Percentiles rank a stretch among this genome's conserved stretches.
These are phyloP conservation scores for Vaccinium darrowii DNA, from an alignment of 148 eudicot species.

Conservation along the genomic window DNA sequence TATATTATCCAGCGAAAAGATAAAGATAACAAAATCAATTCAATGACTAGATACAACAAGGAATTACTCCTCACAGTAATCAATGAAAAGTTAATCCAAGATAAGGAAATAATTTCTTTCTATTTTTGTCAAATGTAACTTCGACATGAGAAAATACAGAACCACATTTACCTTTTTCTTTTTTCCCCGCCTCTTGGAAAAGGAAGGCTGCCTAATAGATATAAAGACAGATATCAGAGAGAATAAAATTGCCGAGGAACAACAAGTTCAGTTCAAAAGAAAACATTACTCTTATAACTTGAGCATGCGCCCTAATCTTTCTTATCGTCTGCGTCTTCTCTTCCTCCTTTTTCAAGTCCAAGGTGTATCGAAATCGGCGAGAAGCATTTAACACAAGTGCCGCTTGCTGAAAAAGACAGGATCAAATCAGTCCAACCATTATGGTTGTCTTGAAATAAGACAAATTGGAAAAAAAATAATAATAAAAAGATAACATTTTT, in stretches of 20 bases:
- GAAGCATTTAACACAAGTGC: constrained; percentile 97
- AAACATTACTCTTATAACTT: constrained; percentile 70
- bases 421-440: constrained; percentile 19
- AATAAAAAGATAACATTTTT: background rate
- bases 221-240: constrained; percentile 19
- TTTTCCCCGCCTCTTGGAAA: constrained; percentile 68
- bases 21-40: background rate
- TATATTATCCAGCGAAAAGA: background rate
- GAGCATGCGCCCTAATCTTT: constrained; percentile 88
- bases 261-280: background rate
- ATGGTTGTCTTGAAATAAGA: background rate
- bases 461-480: background rate
- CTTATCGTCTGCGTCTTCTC: constrained; percentile 66
- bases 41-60: background rate
- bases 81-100: background rate
- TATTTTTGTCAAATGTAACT: background rate
- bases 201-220: constrained; percentile 70
- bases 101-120: background rate
- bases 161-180: constrained; percentile 40
- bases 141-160: background rate
- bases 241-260: background rate
- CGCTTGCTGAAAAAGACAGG: constrained; percentile 64
- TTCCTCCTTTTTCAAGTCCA: constrained; percentile 90
- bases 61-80: background rate
- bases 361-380: constrained; percentile 85